phyloP scores from a whole-genome alignment of 371 early-diverging fungal species.

The Mucor piriformis region DNA sequence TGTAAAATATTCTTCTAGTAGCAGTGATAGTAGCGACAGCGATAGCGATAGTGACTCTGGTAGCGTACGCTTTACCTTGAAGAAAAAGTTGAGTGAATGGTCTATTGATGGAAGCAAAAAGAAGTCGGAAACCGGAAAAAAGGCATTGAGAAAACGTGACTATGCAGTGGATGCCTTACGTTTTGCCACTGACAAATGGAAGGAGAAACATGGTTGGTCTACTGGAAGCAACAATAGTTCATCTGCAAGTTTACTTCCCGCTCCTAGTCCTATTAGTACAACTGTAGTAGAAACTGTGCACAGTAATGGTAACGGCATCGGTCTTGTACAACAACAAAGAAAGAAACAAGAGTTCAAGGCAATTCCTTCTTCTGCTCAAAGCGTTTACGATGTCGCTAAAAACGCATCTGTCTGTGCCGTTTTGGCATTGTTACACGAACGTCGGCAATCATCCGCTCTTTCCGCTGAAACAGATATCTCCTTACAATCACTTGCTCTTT shows the following conservation, averaged over 20 bases:
- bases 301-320: not conserved
- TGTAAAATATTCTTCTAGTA: not conserved
- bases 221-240: conserved; percentile 10
- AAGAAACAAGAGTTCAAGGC: not conserved
- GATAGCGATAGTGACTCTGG: conserved; percentile 23
- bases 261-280: not conserved
- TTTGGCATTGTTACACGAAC: conserved; percentile 41
- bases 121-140: not conserved
- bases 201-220: conserved; percentile 37
- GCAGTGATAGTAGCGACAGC: conserved; percentile 11
- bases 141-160: conserved; percentile 33
- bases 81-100: conserved; percentile 31
- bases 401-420: conserved; percentile 48
- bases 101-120: conserved; percentile 8
- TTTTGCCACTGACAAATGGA: conserved; percentile 43
- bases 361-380: conserved; percentile 32
- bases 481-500: conserved; percentile 36
- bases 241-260: conserved; percentile 1
- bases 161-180: conserved; percentile 30
- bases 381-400: conserved; percentile 41
- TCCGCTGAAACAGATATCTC: conserved; percentile 24
- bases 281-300: not conserved
- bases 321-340: not conserved
- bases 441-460: conserved; percentile 21
- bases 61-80: conserved; percentile 6